phyloP scores from a whole-genome alignment of 768 basidiomycete genomes.

The Mycena vitilis region DNA sequence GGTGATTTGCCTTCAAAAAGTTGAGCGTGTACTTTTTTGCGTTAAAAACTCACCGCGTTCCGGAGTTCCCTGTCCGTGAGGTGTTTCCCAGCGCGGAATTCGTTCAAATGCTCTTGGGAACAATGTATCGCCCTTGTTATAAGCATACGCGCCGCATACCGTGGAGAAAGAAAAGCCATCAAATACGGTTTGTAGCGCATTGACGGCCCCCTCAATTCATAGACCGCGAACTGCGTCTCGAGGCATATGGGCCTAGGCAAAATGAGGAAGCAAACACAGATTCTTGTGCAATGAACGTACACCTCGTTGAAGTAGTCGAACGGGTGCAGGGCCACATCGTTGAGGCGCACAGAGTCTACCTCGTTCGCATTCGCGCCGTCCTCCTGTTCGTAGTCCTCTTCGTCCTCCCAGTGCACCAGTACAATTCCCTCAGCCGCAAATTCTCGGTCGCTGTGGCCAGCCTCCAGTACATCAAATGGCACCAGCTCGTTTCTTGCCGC shows the following conservation, averaged over 20 bases:
- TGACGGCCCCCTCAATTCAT: conserved; percentile 66
- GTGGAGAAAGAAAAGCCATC: conserved; percentile 61
- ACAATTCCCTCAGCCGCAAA: conserved; percentile 71
- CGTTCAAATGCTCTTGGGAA: conserved; percentile 43
- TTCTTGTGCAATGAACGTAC: conserved; percentile 54
- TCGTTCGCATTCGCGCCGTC: conserved; percentile 52
- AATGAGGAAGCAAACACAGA: conserved; percentile 1
- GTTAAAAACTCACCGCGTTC: conserved; percentile 23
- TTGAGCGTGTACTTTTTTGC: no score
- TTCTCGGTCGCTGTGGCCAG: conserved; percentile 48
- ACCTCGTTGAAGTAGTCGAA: conserved; percentile 65
- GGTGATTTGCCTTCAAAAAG: neutral
- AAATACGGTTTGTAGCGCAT: conserved; percentile 57
- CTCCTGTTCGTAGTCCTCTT: conserved; percentile 75
- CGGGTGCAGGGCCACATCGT: conserved; percentile 58
- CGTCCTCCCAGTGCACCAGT: conserved; percentile 56
- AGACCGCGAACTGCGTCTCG: conserved; percentile 75
- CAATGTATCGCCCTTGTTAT: no score
- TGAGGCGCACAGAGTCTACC: conserved; percentile 56
- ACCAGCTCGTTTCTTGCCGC: conserved; percentile 54
- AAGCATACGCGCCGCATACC: conserved; percentile 63
- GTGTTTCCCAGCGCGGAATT: conserved; percentile 50
- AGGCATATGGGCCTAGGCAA: conserved; percentile 69
- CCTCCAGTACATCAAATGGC: conserved; percentile 59
- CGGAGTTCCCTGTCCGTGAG: conserved; percentile 36